Evolutionary conservation across 1,139 yeast genomes (phyloP).

Genomic region (Yamadazyma songkhlaensis): DNA sequence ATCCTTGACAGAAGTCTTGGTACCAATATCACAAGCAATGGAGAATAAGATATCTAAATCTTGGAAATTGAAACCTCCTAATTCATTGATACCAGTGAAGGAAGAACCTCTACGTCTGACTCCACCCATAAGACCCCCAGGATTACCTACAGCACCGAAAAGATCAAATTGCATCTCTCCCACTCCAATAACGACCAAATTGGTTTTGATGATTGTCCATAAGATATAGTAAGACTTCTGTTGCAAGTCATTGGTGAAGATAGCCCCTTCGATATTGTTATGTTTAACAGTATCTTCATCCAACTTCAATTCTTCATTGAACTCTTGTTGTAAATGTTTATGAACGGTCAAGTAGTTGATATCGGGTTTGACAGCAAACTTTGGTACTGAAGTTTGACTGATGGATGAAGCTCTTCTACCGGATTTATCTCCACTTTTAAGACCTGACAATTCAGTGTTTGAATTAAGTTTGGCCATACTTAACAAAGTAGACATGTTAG

Average conservation of each 20-base stretch:
- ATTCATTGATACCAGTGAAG: slow-evolving; percentile 37
- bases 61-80: slow-evolving; percentile 43
- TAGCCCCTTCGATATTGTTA: slow-evolving; percentile 34
- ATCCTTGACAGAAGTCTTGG: slow-evolving; percentile 17
- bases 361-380: slow-evolving; percentile 33
- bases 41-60: slow-evolving; percentile 37
- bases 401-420: slow-evolving; percentile 28
- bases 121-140: slow-evolving; percentile 13
- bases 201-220: slow-evolving; percentile 26
- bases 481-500: slow-evolving; percentile 28
- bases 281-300: slow-evolving; percentile 11
- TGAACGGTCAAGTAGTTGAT: slow-evolving; percentile 3
- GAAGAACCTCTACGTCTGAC: slow-evolving; percentile 33
- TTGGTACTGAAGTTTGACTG: slow-evolving; percentile 23
- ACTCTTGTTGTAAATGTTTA: slow-evolving; percentile 5
- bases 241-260: slow-evolving; percentile 39
- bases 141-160: slow-evolving; percentile 19
- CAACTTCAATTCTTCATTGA: slow-evolving; percentile 1
- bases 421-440: slow-evolving; percentile 11
- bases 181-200: slow-evolving; percentile 29
- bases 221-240: slow-evolving; percentile 34
- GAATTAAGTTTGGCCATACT: slow-evolving; percentile 24
- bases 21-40: slow-evolving; percentile 30
- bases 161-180: slow-evolving; percentile 35
- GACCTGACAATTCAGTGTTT: slow-evolving; percentile 19